Percentiles rank a stretch among this genome's conserved stretches.
phyloP scores from a whole-genome alignment of 768 basidiomycete genomes.

The Roridomyces roridus region DNA sequence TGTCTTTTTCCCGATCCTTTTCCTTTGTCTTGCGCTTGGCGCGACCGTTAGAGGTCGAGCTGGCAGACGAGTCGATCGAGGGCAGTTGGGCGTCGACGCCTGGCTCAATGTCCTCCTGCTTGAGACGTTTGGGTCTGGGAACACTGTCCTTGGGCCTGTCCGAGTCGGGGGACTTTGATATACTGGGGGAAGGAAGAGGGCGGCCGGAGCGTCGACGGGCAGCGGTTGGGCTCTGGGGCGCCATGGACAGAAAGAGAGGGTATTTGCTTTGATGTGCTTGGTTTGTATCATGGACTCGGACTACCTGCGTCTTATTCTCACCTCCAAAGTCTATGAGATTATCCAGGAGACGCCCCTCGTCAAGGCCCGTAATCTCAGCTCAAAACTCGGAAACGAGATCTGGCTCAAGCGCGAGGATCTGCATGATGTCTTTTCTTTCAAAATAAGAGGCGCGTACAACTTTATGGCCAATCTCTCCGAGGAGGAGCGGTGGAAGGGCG shows the following conservation, averaged over 20 bases:
- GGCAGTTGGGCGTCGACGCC: constrained; percentile 53
- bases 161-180: constrained; percentile 43
- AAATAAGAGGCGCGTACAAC: constrained; percentile 98
- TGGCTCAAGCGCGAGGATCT: constrained; percentile 98
- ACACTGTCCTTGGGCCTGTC: constrained; percentile 42
- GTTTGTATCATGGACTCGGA: constrained; percentile 77
- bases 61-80: constrained; percentile 37
- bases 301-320: constrained; percentile 87
- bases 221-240: constrained; percentile 9
- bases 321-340: constrained; percentile 90
- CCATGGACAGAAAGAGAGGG: constrained; percentile 3
- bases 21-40: constrained; percentile 56
- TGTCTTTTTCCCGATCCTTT: constrained; percentile 72
- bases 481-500: constrained; percentile 96
- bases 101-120: constrained; percentile 79
- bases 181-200: constrained; percentile 45
- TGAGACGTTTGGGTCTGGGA: constrained; percentile 62
- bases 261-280: neutral
- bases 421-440: constrained; percentile 98
- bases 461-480: constrained; percentile 91
- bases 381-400: constrained; percentile 89
- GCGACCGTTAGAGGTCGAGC: constrained; percentile 32
- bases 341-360: constrained; percentile 91
- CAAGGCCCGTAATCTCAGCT: constrained; percentile 83
- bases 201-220: constrained; percentile 1